Evolutionary conservation across 441 rosid species (phyloP).

Genomic region (Erysimum pusillum): DNA sequence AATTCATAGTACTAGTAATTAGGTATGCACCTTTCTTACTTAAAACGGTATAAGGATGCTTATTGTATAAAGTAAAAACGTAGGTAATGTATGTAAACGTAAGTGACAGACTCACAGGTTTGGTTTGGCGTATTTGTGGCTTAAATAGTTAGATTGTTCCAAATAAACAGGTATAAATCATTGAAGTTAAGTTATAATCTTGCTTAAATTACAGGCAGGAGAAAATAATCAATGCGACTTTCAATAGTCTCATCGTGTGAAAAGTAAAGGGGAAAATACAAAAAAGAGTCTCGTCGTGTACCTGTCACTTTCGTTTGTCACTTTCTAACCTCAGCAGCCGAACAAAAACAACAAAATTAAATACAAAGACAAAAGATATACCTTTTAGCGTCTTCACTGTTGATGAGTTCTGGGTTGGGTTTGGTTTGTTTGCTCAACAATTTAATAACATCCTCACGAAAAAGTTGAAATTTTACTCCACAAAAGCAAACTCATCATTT

Average conservation of each 20-base stretch:
- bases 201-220: neutral
- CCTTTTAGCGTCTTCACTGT: constrained; percentile 30
- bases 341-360: neutral
- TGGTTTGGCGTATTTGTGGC: no score
- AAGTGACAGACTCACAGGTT: no score
- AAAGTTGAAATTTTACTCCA: constrained; percentile 16
- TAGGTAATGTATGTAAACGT: no score
- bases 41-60: no score
- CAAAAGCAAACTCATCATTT: constrained; percentile 32
- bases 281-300: constrained; percentile 4
- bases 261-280: neutral
- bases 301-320: constrained; percentile 25
- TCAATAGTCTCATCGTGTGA: neutral
- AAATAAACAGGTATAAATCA: neutral
- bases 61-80: no score
- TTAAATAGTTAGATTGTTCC: no score
- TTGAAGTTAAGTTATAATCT: neutral
- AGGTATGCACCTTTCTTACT: no score
- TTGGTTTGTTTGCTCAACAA: constrained; percentile 21
- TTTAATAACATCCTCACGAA: constrained; percentile 40
- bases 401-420: constrained; percentile 8
- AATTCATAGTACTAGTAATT: no score
- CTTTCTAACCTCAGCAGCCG: constrained; percentile 7
- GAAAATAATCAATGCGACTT: constrained; percentile 3
- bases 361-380: neutral